phyloP scores from a whole-genome alignment of 257 asterid species.

The Przewalskia tangutica region DNA sequence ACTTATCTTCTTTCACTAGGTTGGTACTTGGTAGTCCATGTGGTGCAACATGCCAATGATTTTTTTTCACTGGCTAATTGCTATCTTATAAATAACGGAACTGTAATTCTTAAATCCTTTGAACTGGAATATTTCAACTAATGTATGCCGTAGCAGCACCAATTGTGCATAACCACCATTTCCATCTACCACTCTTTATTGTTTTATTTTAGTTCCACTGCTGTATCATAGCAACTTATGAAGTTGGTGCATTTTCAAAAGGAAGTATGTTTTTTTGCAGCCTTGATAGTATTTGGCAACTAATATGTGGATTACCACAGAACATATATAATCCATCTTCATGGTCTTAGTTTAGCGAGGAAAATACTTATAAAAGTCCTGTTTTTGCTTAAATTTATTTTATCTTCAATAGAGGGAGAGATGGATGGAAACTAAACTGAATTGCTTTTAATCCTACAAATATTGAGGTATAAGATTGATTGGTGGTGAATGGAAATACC shows the following conservation, averaged over 20 bases:
- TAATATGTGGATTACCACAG: neutral
- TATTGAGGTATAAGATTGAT: neutral
- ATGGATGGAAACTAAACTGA: neutral
- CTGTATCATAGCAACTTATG: neutral
- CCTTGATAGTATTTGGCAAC: neutral
- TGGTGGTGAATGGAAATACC: neutral
- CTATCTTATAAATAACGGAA: neutral
- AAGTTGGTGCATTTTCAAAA: neutral
- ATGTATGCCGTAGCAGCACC: neutral
- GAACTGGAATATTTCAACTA: neutral
- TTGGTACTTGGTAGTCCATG: neutral
- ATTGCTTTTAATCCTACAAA: neutral
- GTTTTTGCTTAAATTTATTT: neutral
- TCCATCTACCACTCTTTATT: neutral
- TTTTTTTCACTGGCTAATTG: neutral
- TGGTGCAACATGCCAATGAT: neutral
- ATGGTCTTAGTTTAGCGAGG: neutral
- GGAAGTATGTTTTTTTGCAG: neutral
- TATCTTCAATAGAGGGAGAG: neutral
- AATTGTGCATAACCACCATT: neutral
- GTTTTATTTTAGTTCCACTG: neutral
- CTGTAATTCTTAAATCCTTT: neutral
- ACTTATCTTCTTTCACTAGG: neutral
- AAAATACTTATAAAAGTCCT: neutral
- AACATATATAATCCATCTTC: neutral